These are phyloP conservation scores for Tuber aestivum DNA, from an alignment of 495 filamentous ascomycete species.

Conservation along the genomic window DNA sequence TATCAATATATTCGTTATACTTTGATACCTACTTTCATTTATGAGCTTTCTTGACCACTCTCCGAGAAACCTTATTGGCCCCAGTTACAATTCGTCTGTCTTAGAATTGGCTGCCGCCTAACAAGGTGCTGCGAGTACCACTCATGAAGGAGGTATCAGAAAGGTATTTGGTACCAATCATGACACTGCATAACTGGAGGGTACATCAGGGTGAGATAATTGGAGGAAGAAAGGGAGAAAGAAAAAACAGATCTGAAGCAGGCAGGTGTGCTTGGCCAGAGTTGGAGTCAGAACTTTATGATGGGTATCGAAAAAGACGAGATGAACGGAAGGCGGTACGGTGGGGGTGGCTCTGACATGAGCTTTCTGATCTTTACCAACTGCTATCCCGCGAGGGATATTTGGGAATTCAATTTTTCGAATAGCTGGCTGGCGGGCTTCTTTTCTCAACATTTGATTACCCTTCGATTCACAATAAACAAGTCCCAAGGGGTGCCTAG, in stretches of 20 bases:
- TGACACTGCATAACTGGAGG: not conserved
- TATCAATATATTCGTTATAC: too few relatives aligned
- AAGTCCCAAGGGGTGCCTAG: conserved; percentile 2
- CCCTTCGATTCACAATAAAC: conserved; percentile 8
- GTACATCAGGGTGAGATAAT: not conserved
- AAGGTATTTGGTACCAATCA: not conserved
- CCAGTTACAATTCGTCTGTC: too few relatives aligned
- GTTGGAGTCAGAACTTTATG: not conserved
- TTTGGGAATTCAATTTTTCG: not conserved
- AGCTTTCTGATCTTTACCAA: not conserved
- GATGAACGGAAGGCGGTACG: not conserved
- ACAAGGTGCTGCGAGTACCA: not conserved
- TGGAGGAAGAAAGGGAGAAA: not conserved
- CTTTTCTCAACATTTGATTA: not conserved
- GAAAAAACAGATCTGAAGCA: not conserved
- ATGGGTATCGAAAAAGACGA: not conserved
- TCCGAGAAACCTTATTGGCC: too few relatives aligned
- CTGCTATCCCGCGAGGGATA: not conserved
- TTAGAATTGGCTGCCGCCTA: too few relatives aligned
- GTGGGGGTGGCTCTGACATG: not conserved
- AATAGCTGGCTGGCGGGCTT: conserved; percentile 8
- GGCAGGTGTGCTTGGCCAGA: not conserved
- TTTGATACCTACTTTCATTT: too few relatives aligned
- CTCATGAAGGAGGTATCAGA: not conserved
- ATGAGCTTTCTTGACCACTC: too few relatives aligned